Evolutionary conservation across 768 basidiomycete genomes (phyloP).

Genomic region (Suillus paluster): DNA sequence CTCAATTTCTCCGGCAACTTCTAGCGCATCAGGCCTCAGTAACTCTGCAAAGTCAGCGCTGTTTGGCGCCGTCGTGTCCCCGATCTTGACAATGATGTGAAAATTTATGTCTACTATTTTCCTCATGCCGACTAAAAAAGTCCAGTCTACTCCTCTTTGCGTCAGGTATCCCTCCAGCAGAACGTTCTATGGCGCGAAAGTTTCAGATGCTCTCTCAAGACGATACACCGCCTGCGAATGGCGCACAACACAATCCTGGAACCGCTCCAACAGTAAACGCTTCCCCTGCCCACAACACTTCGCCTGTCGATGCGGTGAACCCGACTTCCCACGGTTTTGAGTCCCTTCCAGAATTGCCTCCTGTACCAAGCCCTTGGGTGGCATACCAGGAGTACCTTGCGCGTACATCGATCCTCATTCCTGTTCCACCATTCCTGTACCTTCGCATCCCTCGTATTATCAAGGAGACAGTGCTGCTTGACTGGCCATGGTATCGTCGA

Average conservation of each 20-base stretch:
- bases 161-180: conserved; percentile 71
- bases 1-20: conserved; percentile 59
- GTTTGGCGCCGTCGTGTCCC: conserved; percentile 62
- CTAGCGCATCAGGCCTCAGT: conserved; percentile 41
- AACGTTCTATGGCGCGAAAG: conserved; percentile 65
- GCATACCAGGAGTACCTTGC: conserved; percentile 59
- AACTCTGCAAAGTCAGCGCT: conserved; percentile 54
- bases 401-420: conserved; percentile 63
- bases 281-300: no score
- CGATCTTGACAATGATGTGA: conserved; percentile 69
- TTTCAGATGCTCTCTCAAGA: conserved; percentile 59
- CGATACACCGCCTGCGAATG: conserved; percentile 32
- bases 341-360: neutral
- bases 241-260: neutral
- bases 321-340: neutral
- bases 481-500: conserved; percentile 57
- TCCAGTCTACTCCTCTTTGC: conserved; percentile 63
- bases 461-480: conserved; percentile 61
- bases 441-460: conserved; percentile 50
- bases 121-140: neutral
- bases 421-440: conserved; percentile 62
- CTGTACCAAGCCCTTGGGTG: conserved; percentile 41
- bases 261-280: no score
- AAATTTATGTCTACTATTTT: neutral
- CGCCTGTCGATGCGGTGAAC: neutral